Evolutionary conservation across 1,284 basidiomycete species (phyloP).

Genomic region (Malassezia cuniculi): DNA sequence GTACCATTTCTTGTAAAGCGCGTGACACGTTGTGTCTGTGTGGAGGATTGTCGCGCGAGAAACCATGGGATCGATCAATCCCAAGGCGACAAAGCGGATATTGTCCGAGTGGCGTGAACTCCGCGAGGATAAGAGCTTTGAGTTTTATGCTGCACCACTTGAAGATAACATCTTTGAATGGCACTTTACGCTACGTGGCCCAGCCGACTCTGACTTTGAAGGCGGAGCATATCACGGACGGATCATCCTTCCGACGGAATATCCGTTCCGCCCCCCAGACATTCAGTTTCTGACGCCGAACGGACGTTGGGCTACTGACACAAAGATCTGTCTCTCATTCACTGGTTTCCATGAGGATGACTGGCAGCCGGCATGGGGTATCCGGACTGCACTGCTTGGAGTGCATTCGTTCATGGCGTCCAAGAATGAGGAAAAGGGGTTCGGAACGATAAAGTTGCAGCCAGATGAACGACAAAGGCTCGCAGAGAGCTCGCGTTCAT

Average conservation of each 20-base stretch:
- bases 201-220: conserved; percentile 47
- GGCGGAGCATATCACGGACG: conserved; percentile 67
- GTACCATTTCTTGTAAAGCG: too few species aligned
- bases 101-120: conserved; percentile 13
- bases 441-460: conserved; percentile 80
- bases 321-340: conserved; percentile 58
- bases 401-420: conserved; percentile 44
- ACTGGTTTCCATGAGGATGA: conserved; percentile 53
- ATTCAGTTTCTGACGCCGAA: conserved; percentile 90
- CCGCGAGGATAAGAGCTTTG: not conserved
- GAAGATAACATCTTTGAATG: conserved; percentile 56
- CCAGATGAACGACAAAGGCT: conserved; percentile 69
- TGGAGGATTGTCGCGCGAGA: too few species aligned
- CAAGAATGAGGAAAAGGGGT: conserved; percentile 56
- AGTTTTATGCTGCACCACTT: conserved; percentile 5
- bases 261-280: conserved; percentile 84
- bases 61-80: too few species aligned
- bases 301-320: conserved; percentile 84
- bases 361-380: conserved; percentile 97
- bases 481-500: too few species aligned
- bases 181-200: conserved; percentile 89
- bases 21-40: too few species aligned
- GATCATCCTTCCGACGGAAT: conserved; percentile 77
- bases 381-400: conserved; percentile 62
- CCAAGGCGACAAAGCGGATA: conserved; percentile 12